phyloP scores from a whole-genome alignment of 1,284 basidiomycete genomes.

The Microbotryomycetes sp. region DNA sequence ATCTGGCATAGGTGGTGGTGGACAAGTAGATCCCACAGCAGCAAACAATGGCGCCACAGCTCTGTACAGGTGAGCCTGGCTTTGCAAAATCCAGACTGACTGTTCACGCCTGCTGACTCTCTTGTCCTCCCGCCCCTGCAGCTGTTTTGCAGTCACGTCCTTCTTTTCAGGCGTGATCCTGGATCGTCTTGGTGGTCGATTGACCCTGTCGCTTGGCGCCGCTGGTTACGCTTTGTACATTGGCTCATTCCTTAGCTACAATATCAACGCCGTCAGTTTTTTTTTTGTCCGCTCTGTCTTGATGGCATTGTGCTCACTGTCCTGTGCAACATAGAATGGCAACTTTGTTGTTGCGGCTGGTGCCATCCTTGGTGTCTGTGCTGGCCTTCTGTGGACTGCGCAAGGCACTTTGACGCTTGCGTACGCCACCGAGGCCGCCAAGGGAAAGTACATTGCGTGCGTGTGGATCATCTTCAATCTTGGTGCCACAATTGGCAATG shows the following conservation, averaged over 20 bases:
- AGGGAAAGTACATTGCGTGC: slow-evolving; percentile 67
- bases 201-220: slow-evolving; percentile 65
- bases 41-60: slow-evolving; percentile 25
- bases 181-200: slow-evolving; percentile 64
- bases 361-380: slow-evolving; percentile 73
- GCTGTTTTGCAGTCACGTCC: slow-evolving; percentile 30
- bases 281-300: slow-evolving; percentile 35
- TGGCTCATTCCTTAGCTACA: slow-evolving; percentile 55
- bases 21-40: slow-evolving; percentile 19
- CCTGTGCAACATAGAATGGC: too few species aligned
- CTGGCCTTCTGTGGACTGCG: slow-evolving; percentile 76
- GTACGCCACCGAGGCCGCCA: slow-evolving; percentile 63
- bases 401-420: slow-evolving; percentile 77
- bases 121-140: slow-evolving; percentile 15
- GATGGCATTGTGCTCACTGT: too few species aligned
- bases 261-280: slow-evolving; percentile 39
- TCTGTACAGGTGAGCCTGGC: neutral
- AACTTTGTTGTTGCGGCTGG: slow-evolving; percentile 68
- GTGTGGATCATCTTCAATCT: slow-evolving; percentile 67
- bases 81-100: neutral
- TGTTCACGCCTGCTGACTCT: too few species aligned
- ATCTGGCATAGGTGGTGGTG: slow-evolving; percentile 26
- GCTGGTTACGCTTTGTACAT: slow-evolving; percentile 60
- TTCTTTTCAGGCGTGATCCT: slow-evolving; percentile 54
- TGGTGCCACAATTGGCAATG: slow-evolving; percentile 60